Base-by-base conservation (phyloP, 306 rosid species). In the Cucurbita argyrosperma region DNA sequence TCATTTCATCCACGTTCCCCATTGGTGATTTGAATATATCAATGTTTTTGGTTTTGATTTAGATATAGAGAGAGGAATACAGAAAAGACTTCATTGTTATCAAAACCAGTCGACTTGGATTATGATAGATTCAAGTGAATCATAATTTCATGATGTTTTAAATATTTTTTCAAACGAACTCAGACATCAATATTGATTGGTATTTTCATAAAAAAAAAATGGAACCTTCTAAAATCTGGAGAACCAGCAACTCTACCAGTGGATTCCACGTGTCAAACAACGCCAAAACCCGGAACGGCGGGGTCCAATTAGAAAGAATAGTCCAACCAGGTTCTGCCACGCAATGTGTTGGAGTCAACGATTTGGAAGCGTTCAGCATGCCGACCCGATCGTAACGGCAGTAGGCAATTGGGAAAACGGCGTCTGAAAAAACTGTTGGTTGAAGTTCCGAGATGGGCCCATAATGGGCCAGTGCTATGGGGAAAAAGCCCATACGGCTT, bases 391-490 rank as follows among this genome's bases (percentile, higher is more conserved):
- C 19, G 19, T 19, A 19, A 19, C 19, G 19, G 19, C 23, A 21
- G 23, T 21, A 21, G 23, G 23, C 23, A 21, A 21, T 21, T 21
- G 23, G 23, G 23, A 21, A 21, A 21, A 21, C 23, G 23, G 23
- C 23, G 23, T 21, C 0, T 0, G 1, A 21, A 21, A 1, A 26
- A 26, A 1, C 38, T 38, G 2, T 12, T 16, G 47, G 69, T 47
- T 11, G 21, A 69, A 69, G 74, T 69, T 47, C 74, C 43, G 58
- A 69, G 74, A 49, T 69, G 74, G 74, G 73, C 73, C 71, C 73
- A 1, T 18, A 2, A 47, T 67, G 73, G 73, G 74, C 74, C 74
- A 69, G 10, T 7, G 13, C 45, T 69, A 69, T 49, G 6, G 12
- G 15, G 45, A 8, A 40, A 68, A 69, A 16, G 74, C 74, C 74